These are phyloP conservation scores for Penicillium cinerascens DNA, from an alignment of 495 filamentous ascomycete genomes.

Conservation along the genomic window DNA sequence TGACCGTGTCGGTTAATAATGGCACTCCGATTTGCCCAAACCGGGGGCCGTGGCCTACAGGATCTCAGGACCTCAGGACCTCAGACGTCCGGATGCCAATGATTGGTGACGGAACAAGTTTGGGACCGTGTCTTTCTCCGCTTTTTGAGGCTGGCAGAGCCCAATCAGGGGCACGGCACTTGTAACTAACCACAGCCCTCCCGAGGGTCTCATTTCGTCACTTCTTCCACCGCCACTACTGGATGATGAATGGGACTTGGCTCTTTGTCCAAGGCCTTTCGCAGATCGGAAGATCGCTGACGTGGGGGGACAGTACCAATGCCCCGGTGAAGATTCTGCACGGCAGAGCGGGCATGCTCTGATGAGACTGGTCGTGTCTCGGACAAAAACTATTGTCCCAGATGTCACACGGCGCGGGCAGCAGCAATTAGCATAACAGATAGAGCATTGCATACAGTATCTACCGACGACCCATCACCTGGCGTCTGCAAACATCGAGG, in stretches of 20 bases:
- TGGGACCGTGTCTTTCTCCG: conserved; percentile 11
- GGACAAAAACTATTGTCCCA: not conserved
- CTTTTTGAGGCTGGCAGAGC: conserved; percentile 1
- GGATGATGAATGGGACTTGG: conserved; percentile 1
- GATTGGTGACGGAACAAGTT: conserved; percentile 1
- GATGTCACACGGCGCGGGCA: not conserved
- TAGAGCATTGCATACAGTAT: no score
- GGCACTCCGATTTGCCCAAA: no score
- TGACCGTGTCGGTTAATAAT: no score
- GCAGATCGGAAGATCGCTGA: conserved; percentile 33
- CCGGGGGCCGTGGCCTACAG: not conserved
- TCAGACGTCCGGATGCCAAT: not conserved
- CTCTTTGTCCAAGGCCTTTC: conserved; percentile 14
- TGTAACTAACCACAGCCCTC: conserved; percentile 10
- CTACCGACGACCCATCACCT: not conserved
- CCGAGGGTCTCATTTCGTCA: conserved; percentile 23
- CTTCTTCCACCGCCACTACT: not conserved
- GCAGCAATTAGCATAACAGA: no score
- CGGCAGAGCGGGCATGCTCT: not conserved
- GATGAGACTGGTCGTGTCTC: not conserved
- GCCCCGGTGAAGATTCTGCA: not conserved
- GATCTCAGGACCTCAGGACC: not conserved
- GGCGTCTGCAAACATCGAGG: conserved; percentile 11
- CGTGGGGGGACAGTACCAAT: conserved; percentile 19
- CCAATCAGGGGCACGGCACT: conserved; percentile 4